Base-by-base conservation (phyloP, 208 protist genomes). In the Crithidia thermophila region DNA sequence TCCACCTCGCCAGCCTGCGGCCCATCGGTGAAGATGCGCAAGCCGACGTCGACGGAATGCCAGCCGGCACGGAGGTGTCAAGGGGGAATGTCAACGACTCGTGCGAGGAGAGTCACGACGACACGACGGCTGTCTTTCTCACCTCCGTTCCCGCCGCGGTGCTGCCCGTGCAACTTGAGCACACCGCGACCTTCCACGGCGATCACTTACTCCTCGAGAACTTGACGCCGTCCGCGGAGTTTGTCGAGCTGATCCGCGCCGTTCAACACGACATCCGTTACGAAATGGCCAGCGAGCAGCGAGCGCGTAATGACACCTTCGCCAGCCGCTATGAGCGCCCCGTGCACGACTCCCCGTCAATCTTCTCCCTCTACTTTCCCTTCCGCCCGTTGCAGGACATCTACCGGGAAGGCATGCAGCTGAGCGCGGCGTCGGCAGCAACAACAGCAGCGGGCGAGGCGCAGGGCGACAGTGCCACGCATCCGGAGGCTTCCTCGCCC, bases 281-380 rank as follows among this genome's bases (percentile, higher is more conserved):
- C 0, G 61, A 75, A 28, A 11, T 75, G 0, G 51, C 55, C 9
- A n/a, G 1, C 7, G 52, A 75, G 21, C 51, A 69, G 45, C 61
- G 39, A 3, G 34, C 34, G 0, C 21, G 43, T 8, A 55, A 34
- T 3, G 33, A 45, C 5, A 25, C 47, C 18, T 75, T 60, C 37
- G 55, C 46, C 10, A 28, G 25, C 7, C 69, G 69, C 55, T 69
- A 27, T 25, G 45, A 52, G n/a, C 60, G 69, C 27, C 33, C 27
- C 53, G n/a, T 59, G n/a, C 40, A 50, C 31, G 61, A 51, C 51
- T 75, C 69, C 1, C 69, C 69, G 1, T 75, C 69, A 0, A 21
- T 75, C 28, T 69, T 75, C 46, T 75, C 69, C 7, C 60, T 75
- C 7, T 20, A 30, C 34, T 65, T 63, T 18, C 60, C 69, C 2